phyloP scores from a whole-genome alignment of 257 asterid genomes.

The Cruciata laevipes region DNA sequence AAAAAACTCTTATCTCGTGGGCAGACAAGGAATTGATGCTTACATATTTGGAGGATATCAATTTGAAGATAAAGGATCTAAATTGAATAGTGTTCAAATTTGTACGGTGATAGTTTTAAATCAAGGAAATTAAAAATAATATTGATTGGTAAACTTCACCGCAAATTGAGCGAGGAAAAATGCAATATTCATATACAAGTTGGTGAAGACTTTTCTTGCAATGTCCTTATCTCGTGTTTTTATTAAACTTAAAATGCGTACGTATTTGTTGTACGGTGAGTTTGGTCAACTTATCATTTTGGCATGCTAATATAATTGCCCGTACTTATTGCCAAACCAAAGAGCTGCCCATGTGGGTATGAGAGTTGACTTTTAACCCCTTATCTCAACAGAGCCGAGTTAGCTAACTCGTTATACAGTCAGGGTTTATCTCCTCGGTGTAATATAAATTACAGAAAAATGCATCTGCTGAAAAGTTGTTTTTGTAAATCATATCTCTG shows the following conservation, averaged over 20 bases:
- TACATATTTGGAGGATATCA: too few species aligned
- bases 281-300: constrained; percentile 7
- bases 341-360: neutral
- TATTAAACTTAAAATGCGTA: neutral
- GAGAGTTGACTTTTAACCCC: neutral
- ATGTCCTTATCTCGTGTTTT: neutral
- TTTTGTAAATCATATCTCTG: too few species aligned
- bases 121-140: too few species aligned
- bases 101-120: too few species aligned
- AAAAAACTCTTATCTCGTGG: too few species aligned
- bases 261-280: neutral
- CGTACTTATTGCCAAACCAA: constrained; percentile 1
- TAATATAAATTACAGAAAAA: too few species aligned
- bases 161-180: neutral
- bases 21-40: too few species aligned
- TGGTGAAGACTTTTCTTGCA: neutral
- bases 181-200: neutral
- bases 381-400: neutral
- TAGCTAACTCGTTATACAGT: neutral
- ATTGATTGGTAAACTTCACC: neutral
- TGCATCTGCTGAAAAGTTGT: too few species aligned
- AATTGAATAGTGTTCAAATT: too few species aligned
- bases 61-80: too few species aligned
- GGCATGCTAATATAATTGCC: neutral
- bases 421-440: too few species aligned